phyloP scores from a whole-genome alignment of 495 filamentous ascomycete species.

The Aspergillus kassunensis region DNA sequence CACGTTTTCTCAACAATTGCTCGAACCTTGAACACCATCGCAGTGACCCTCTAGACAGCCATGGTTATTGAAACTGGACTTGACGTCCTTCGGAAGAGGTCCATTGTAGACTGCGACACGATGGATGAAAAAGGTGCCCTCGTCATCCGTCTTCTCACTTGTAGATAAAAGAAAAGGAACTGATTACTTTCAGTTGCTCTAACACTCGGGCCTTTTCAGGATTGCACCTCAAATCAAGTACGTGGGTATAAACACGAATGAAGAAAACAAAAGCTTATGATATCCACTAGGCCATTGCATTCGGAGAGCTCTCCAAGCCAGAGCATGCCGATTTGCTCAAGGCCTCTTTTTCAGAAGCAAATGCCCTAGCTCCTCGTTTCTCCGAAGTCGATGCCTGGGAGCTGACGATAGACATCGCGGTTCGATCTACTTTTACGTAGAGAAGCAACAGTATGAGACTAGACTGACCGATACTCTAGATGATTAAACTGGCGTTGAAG shows the following conservation, averaged over 20 bases:
- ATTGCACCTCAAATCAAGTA: constrained; percentile 68
- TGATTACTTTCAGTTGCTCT: constrained; percentile 41
- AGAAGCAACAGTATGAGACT: not conserved
- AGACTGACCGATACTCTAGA: constrained; percentile 22
- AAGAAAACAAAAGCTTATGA: not conserved
- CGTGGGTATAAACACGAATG: not conserved
- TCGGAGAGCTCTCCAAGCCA: constrained; percentile 52
- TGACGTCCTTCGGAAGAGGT: constrained; percentile 43
- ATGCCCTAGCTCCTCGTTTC: constrained; percentile 30
- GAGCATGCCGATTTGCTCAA: constrained; percentile 41
- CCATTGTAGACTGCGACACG: constrained; percentile 57
- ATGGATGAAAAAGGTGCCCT: constrained; percentile 51
- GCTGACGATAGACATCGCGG: constrained; percentile 54
- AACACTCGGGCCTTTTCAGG: constrained; percentile 54
- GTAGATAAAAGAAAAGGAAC: not conserved
- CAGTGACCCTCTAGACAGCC: too few species aligned
- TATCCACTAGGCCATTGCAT: constrained; percentile 53
- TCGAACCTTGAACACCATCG: too few species aligned
- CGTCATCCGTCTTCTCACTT: not conserved
- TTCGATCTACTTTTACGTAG: constrained; percentile 10
- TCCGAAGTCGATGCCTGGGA: constrained; percentile 39
- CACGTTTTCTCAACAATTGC: not conserved
- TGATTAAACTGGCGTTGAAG: constrained; percentile 50
- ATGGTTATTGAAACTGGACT: constrained; percentile 23
- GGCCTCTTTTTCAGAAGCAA: constrained; percentile 41